Evolutionary conservation across 2,329 filamentous ascomycete genomes (phyloP).

Genomic region (Fusarium napiforme): DNA sequence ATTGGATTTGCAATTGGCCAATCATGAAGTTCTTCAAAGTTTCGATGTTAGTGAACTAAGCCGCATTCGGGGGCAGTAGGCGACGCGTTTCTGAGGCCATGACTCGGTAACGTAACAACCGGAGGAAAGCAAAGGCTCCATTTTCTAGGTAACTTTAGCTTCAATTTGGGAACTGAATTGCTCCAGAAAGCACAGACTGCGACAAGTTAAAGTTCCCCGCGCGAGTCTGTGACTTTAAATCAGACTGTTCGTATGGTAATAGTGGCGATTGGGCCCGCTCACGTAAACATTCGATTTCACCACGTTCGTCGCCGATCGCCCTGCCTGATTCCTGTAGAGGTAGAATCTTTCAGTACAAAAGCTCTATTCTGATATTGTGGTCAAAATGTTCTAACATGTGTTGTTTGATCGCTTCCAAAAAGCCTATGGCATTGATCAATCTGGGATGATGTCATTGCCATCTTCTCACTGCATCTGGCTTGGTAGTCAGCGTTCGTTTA

Average conservation of each 20-base stretch:
- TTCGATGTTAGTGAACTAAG: not conserved
- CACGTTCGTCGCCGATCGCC: not conserved
- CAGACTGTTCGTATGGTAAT: not conserved
- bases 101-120: conserved; percentile 14
- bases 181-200: conserved; percentile 5
- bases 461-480: not conserved
- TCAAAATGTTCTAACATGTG: accelerated
- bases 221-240: not conserved
- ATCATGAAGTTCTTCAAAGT: not conserved
- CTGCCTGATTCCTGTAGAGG: not conserved
- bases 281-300: not conserved
- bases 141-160: not conserved
- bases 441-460: not conserved
- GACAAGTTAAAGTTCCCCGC: not conserved
- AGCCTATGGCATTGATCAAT: too few relatives aligned
- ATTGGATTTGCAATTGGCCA: not conserved
- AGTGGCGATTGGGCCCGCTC: not conserved
- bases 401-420: too few relatives aligned
- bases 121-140: not conserved
- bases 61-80: not conserved
- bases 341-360: not conserved
- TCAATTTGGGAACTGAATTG: not conserved
- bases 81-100: conserved; percentile 7
- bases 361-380: accelerated
- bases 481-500: too few relatives aligned